Percentiles rank a stretch among this genome's conserved stretches.
phyloP scores from a whole-genome alignment of 192 early-diverging fungal genomes.

The Umbelopsis ramanniana region DNA sequence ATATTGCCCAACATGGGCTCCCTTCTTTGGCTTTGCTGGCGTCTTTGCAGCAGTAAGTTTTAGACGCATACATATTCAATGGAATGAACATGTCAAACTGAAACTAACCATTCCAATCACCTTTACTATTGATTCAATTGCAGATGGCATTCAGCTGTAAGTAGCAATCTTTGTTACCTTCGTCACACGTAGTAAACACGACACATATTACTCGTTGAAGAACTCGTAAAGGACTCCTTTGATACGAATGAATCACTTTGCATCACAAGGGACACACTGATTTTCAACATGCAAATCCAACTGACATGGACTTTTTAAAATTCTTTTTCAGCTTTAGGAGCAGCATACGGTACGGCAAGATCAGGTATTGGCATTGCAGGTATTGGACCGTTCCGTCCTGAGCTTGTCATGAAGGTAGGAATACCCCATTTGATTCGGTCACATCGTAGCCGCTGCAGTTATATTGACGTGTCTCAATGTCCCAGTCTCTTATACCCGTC shows the following conservation, averaged over 20 bases:
- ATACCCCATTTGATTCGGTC: neutral
- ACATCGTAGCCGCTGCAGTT: neutral
- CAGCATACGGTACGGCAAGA: conserved; percentile 98
- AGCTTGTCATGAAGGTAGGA: conserved; percentile 80
- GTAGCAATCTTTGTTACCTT: conserved; percentile 24
- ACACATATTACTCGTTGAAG: too few relatives aligned
- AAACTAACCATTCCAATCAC: neutral
- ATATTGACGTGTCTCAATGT: neutral
- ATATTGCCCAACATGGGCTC: conserved; percentile 84
- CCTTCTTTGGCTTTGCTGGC: conserved; percentile 95
- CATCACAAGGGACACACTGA: too few relatives aligned
- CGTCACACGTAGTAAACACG: too few relatives aligned
- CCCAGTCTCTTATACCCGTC: conserved; percentile 85
- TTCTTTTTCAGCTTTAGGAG: conserved; percentile 76
- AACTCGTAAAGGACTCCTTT: too few relatives aligned
- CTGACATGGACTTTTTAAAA: too few relatives aligned
- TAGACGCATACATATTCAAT: conserved; percentile 71
- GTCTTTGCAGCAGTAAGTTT: conserved; percentile 91
- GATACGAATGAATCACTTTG: too few relatives aligned
- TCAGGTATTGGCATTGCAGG: conserved; percentile 95
- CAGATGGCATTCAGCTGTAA: conserved; percentile 76
- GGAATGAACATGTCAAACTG: too few relatives aligned
- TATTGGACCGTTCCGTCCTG: conserved; percentile 92
- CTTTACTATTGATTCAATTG: conserved; percentile 15
- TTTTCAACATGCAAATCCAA: too few relatives aligned